Percentiles rank a stretch among this genome's conserved stretches.
phyloP scores from a whole-genome alignment of 257 asterid species.

The Solanum virginianum region DNA sequence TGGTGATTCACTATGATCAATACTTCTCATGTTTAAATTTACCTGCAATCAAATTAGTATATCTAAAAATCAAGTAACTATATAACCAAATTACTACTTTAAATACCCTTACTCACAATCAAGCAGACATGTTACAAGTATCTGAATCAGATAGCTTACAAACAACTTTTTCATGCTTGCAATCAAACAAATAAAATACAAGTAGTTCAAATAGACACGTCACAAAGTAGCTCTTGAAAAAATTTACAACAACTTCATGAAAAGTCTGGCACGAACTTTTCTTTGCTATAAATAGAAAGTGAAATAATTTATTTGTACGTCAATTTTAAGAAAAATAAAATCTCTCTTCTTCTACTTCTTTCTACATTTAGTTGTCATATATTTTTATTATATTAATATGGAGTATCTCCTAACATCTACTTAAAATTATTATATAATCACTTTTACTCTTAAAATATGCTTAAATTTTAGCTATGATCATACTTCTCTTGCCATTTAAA shows the following conservation, averaged over 20 bases:
- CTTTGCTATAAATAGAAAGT: not conserved
- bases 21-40: not conserved
- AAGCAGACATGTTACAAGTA: too few species aligned
- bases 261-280: not conserved
- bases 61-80: too few species aligned
- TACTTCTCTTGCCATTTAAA: not conserved
- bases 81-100: too few species aligned
- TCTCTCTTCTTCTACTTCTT: not conserved
- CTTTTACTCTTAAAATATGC: not conserved
- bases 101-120: too few species aligned
- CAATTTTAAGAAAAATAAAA: not conserved
- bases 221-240: not conserved
- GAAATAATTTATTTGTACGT: not conserved
- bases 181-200: too few species aligned
- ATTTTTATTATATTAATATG: too few species aligned
- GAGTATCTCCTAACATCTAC: too few species aligned
- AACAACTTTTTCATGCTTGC: too few species aligned
- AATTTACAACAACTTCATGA: not conserved
- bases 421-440: too few species aligned
- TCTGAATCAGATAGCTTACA: too few species aligned
- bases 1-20: constrained; percentile 2
- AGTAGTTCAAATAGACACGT: not conserved
- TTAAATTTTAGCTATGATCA: not conserved
- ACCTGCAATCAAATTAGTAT: not conserved
- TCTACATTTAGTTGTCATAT: not conserved